phyloP scores from a whole-genome alignment of 805 yeast species.

The Schizosaccharomyces pombe region DNA sequence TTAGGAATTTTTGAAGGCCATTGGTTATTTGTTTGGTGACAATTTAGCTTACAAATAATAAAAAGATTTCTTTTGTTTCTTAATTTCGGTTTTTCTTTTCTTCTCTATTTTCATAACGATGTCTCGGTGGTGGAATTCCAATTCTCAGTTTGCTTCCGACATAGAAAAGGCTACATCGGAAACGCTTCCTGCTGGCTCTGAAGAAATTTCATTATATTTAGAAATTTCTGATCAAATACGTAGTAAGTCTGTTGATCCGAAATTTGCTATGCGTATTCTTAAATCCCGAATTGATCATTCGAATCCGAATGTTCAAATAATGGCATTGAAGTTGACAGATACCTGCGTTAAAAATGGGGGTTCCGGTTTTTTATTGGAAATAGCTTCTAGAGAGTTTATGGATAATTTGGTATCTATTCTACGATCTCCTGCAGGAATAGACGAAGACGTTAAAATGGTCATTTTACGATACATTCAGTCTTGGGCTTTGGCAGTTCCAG shows the following conservation, averaged over 20 bases:
- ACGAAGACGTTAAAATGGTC: conserved; percentile 32
- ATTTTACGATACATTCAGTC: conserved; percentile 45
- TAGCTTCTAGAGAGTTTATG: conserved; percentile 65
- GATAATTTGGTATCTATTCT: conserved; percentile 39
- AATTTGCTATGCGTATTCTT: conserved; percentile 63
- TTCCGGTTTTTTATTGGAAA: conserved; percentile 51
- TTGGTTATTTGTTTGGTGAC: too few species aligned
- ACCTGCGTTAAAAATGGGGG: conserved; percentile 88
- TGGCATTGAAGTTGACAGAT: conserved; percentile 47
- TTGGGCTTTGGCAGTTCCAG: conserved; percentile 51
- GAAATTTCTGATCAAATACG: conserved; percentile 76
- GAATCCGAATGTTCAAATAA: conserved; percentile 61
- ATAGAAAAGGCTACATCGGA: conserved; percentile 62
- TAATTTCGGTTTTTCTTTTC: not conserved
- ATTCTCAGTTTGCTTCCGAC: not conserved
- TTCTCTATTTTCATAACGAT: not conserved
- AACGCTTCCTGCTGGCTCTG: conserved; percentile 75
- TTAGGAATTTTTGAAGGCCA: too few species aligned
- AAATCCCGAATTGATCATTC: conserved; percentile 46
- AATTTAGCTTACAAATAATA: too few species aligned
- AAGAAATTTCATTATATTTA: conserved; percentile 44
- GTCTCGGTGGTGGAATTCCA: conserved; percentile 1
- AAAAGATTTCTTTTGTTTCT: not conserved
- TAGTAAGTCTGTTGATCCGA: conserved; percentile 53
- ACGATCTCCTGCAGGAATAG: conserved; percentile 16